phyloP scores from a whole-genome alignment of 139 green algal species.

The Chloropicon primus region DNA sequence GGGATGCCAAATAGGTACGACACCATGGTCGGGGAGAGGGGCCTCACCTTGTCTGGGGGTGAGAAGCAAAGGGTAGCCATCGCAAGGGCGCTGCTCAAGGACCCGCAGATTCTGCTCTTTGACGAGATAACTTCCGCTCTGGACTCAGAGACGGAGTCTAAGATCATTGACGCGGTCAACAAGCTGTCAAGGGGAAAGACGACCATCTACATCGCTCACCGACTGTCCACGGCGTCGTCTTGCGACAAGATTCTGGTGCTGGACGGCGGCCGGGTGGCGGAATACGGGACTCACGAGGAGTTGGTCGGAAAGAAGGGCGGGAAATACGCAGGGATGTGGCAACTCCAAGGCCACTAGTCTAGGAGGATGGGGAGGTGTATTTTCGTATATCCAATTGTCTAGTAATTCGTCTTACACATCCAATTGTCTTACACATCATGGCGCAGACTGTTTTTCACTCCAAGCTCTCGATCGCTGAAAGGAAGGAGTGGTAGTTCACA shows the following conservation, averaged over 20 bases:
- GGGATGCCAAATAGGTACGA: slow-evolving; percentile 77
- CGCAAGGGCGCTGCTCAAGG: slow-evolving; percentile 67
- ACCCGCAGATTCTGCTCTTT: slow-evolving; percentile 29
- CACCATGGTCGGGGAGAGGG: slow-evolving; percentile 83
- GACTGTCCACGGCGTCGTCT: not conserved
- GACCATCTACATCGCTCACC: not conserved
- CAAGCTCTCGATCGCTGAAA: not conserved
- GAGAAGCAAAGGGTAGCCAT: slow-evolving; percentile 92
- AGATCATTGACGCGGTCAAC: slow-evolving; percentile 8
- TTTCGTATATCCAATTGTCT: not conserved
- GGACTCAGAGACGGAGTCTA: slow-evolving; percentile 22
- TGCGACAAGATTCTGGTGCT: not conserved
- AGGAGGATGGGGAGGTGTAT: too few species aligned
- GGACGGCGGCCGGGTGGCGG: not conserved
- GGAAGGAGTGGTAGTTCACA: not conserved
- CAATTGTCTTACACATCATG: not conserved
- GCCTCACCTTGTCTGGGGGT: slow-evolving; percentile 82
- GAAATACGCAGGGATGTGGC: not conserved
- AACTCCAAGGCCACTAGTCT: not conserved
- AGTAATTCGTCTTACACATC: not conserved
- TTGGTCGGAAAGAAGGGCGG: not conserved
- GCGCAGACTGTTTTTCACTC: not conserved
- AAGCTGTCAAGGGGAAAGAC: not conserved
- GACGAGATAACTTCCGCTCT: slow-evolving; percentile 33
- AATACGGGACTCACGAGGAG: not conserved